These are phyloP conservation scores for Flaveria bidentis DNA, from an alignment of 129 eudicot genomes.

Conservation along the genomic window DNA sequence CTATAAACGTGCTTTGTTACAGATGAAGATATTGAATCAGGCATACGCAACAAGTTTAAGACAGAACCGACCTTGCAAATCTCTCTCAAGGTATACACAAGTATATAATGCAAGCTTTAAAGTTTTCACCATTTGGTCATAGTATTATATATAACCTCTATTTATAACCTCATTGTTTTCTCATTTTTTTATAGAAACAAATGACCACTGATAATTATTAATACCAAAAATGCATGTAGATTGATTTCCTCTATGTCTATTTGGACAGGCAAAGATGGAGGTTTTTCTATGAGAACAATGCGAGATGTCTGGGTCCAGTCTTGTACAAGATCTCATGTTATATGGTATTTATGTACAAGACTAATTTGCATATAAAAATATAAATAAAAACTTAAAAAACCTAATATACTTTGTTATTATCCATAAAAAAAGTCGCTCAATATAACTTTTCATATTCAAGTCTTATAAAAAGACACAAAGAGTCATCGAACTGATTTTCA, in stretches of 20 bases:
- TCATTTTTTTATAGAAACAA: constrained; percentile 9
- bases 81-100: constrained; percentile 63
- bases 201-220: constrained; percentile 10
- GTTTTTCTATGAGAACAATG: constrained; percentile 43
- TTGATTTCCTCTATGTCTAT: constrained; percentile 45
- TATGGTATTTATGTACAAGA: constrained; percentile 70
- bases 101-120: constrained; percentile 10
- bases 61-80: constrained; percentile 82
- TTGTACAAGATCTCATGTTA: constrained; percentile 58
- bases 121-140: constrained; percentile 4
- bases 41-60: constrained; percentile 54
- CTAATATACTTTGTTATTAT: not conserved
- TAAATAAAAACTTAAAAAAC: not conserved
- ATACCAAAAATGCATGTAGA: constrained; percentile 28
- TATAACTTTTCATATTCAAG: too few species aligned
- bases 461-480: too few species aligned
- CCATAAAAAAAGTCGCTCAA: too few species aligned
- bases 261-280: constrained; percentile 65
- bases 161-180: not conserved
- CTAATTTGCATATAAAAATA: constrained; percentile 30
- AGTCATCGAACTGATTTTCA: too few species aligned
- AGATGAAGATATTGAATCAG: constrained; percentile 94
- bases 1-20: constrained; percentile 36
- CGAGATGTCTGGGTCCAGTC: constrained; percentile 70
- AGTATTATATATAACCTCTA: not conserved